Conservation (phyloP, 2,329 filamentous ascomycete genomes). For the Cladosporium sp. region DNA sequence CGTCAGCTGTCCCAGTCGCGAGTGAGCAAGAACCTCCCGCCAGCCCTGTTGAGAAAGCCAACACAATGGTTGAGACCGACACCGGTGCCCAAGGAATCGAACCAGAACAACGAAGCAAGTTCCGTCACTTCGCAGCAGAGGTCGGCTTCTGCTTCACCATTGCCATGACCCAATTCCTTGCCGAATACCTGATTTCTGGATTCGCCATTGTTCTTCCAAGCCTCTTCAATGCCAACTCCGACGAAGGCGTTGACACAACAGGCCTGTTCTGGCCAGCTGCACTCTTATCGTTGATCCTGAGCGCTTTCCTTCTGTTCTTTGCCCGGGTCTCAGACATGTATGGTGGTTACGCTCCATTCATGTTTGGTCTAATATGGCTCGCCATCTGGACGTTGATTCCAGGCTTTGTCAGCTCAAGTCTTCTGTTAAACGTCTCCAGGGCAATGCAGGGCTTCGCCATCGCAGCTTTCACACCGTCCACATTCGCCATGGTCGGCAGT, state of each 20-base stretch:
- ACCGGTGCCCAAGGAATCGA: background rate
- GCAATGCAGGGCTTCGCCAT: slow-evolving; percentile 35
- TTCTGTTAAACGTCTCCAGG: slow-evolving; percentile 29
- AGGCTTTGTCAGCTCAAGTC: slow-evolving; percentile 24
- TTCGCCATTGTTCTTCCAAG: slow-evolving; percentile 33
- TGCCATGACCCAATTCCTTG: slow-evolving; percentile 32
- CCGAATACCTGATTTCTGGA: slow-evolving; percentile 34
- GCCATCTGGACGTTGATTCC: slow-evolving; percentile 32
- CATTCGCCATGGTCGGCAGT: slow-evolving; percentile 30
- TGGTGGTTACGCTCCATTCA: slow-evolving; percentile 33
- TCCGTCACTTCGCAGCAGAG: slow-evolving; percentile 29
- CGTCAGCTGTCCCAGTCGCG: background rate
- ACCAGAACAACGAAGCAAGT: slow-evolving; percentile 17
- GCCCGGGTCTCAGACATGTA: slow-evolving; percentile 33
- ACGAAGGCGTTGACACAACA: slow-evolving; percentile 14
- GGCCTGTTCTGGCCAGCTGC: slow-evolving; percentile 34
- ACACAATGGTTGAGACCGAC: background rate
- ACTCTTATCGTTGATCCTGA: slow-evolving; percentile 31
- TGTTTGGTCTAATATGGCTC: slow-evolving; percentile 32
- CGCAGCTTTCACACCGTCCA: slow-evolving; percentile 32
- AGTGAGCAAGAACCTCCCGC: background rate
- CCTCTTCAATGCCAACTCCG: slow-evolving; percentile 18
- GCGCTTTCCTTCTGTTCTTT: slow-evolving; percentile 30
- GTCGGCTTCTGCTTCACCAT: slow-evolving; percentile 34
- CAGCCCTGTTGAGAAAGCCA: background rate